Base-by-base conservation (phyloP, 108 stramenopile genomes). In the Cyclotella baltica region DNA sequence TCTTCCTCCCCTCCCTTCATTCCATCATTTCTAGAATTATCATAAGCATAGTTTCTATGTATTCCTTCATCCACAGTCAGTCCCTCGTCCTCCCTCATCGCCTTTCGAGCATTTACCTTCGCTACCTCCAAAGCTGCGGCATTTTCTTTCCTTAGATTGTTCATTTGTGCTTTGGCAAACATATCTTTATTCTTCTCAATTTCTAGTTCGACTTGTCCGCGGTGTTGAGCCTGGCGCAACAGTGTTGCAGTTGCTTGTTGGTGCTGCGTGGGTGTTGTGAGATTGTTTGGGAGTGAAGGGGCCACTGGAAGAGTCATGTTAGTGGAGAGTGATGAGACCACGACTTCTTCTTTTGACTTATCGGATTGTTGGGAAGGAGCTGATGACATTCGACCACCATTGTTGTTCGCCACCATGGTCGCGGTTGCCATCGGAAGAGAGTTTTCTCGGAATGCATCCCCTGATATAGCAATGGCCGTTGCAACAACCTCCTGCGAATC, bases 51-150 rank as follows among this genome's bases (percentile, higher is more conserved):
- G 19, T 66, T 27, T 16, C 47, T 23, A 73, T 62, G 72, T 27
- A 77, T 51, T 38, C 37, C 40, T 2, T 70, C 67, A 53, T 77
- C 76, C 29, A 79, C 70, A 57, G 78, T 72, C 38, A 79, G 40
- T 9, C 78, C 78, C 28, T 80, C 78, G 25, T 80, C 78, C 0
- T n/a, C 30, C 36, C 47, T 67, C 40, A 31, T 47, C 53, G 43
- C 15, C 36, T 47, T 72, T 33, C 15, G 25, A 16, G 33, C 80
- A 22, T n/a, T 51, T 30, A 30, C 58, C 35, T 80, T 73, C 13
- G 72, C 79, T 18, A 19, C 22, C 33, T 51, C 58, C 8, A 80
- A 9, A 0, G 50, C 73, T 50, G n/a, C 67, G 19, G 31, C 59
- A 13, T 36, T 51, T 4, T 63, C 34, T 18, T 51, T 58, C 5